These are phyloP conservation scores for Trichoderma asperelloides DNA, from an alignment of 495 filamentous ascomycete species.

Conservation along the genomic window DNA sequence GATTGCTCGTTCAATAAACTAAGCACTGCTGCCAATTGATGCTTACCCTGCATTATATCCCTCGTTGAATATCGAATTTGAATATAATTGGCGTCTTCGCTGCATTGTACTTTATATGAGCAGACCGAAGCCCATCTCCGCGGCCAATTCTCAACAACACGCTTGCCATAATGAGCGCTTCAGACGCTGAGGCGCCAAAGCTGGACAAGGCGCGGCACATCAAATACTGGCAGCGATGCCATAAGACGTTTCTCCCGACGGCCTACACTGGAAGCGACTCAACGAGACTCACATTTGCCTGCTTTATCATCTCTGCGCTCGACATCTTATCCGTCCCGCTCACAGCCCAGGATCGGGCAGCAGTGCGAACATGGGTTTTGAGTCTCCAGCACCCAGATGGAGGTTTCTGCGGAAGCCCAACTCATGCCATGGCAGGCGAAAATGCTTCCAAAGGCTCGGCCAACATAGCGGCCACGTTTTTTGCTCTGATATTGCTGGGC, in stretches of 20 bases:
- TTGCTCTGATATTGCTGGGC: slow-evolving; percentile 67
- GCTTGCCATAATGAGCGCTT: slow-evolving; percentile 19
- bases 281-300: slow-evolving; percentile 80
- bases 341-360: slow-evolving; percentile 22
- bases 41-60: too few species aligned
- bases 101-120: too few species aligned
- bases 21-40: too few species aligned
- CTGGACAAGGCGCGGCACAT: slow-evolving; percentile 69
- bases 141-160: not conserved
- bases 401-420: slow-evolving; percentile 68
- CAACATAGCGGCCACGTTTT: slow-evolving; percentile 76
- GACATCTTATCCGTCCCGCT: slow-evolving; percentile 33
- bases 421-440: slow-evolving; percentile 30
- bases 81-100: too few species aligned
- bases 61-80: too few species aligned
- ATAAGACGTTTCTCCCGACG: slow-evolving; percentile 70
- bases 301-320: slow-evolving; percentile 56
- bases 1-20: too few species aligned
- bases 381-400: slow-evolving; percentile 74
- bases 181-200: slow-evolving; percentile 22
- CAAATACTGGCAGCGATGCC: slow-evolving; percentile 87
- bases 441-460: slow-evolving; percentile 52
- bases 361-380: slow-evolving; percentile 43
- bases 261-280: slow-evolving; percentile 80
- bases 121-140: not conserved